Evolutionary conservation across 2,329 filamentous ascomycete genomes (phyloP).

Genomic region (Fusarium bactridioides): DNA sequence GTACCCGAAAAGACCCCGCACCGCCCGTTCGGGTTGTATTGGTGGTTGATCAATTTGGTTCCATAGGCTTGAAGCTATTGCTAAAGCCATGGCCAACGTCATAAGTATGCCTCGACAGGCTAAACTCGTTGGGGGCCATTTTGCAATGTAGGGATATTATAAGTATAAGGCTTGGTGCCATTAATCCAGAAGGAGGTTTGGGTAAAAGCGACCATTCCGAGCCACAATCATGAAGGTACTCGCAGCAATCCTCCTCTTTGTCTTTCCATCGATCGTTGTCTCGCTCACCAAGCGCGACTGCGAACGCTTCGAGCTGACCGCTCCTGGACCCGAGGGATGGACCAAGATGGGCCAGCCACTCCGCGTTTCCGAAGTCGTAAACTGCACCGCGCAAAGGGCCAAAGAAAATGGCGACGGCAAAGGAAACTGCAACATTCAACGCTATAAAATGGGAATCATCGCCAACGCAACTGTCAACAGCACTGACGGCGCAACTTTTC

Average conservation of each 20-base stretch:
- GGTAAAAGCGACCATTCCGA: too few relatives aligned
- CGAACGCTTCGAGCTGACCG: neutral
- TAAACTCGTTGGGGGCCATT: neutral
- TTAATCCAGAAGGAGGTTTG: fast-evolving
- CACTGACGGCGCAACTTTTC: neutral
- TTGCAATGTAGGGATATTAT: neutral
- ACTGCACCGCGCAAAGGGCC: neutral
- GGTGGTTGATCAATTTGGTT: neutral
- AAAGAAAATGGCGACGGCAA: neutral
- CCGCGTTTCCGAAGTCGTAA: neutral
- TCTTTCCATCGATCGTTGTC: fast-evolving
- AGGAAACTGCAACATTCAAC: neutral
- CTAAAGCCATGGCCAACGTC: neutral
- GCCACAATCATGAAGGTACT: fast-evolving
- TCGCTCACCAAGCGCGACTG: neutral
- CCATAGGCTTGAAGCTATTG: neutral
- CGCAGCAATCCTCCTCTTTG: too few relatives aligned
- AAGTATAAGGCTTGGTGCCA: neutral
- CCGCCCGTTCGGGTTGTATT: too few relatives aligned
- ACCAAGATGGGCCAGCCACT: neutral
- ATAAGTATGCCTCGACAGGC: neutral
- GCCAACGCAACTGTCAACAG: neutral
- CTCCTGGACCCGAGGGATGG: neutral
- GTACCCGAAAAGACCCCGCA: neutral
- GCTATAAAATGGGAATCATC: neutral